A percentile compares a stretch with the other conserved stretches of the same genome.
phyloP scores from a whole-genome alignment of 208 protist genomes.

The Perkinsela sp. region DNA sequence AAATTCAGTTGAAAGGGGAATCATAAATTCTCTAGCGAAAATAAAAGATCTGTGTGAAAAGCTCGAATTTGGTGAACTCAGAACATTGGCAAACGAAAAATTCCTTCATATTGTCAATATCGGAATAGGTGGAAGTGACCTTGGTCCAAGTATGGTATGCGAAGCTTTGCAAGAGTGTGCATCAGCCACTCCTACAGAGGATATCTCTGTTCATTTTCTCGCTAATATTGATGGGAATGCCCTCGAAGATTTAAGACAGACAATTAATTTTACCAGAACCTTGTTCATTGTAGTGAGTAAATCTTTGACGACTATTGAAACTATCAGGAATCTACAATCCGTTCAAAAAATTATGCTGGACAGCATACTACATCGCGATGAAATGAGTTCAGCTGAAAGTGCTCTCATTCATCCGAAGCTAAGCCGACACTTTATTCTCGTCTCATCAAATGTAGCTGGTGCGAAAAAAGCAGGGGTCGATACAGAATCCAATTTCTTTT shows the following conservation, averaged over 20 bases:
- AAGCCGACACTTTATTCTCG: conserved; percentile 83
- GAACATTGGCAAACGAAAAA: conserved; percentile 68
- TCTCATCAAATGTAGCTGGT: conserved; percentile 74
- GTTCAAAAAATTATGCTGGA: conserved; percentile 55
- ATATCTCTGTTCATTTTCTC: conserved; percentile 66
- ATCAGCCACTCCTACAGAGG: conserved; percentile 16
- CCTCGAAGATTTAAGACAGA: conserved; percentile 51
- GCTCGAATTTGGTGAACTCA: conserved; percentile 65
- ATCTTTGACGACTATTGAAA: conserved; percentile 89
- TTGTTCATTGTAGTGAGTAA: conserved; percentile 88
- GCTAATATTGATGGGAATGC: conserved; percentile 90
- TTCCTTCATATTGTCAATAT: conserved; percentile 88
- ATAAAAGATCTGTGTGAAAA: conserved; percentile 60
- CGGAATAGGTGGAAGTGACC: conserved; percentile 83
- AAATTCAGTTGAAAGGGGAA: conserved; percentile 77
- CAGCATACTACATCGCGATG: not conserved
- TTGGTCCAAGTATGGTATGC: conserved; percentile 75
- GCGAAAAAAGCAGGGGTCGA: conserved; percentile 80
- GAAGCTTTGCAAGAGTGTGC: conserved; percentile 68
- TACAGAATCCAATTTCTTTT: conserved; percentile 74
- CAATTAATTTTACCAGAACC: conserved; percentile 60
- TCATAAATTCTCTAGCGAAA: conserved; percentile 70
- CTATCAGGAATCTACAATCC: conserved; percentile 75
- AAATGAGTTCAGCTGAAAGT: conserved; percentile 12
- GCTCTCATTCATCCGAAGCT: conserved; percentile 26